Evolutionary conservation across 371 early-diverging fungal genomes (phyloP).

Genomic region (Gilbertella persicaria): DNA sequence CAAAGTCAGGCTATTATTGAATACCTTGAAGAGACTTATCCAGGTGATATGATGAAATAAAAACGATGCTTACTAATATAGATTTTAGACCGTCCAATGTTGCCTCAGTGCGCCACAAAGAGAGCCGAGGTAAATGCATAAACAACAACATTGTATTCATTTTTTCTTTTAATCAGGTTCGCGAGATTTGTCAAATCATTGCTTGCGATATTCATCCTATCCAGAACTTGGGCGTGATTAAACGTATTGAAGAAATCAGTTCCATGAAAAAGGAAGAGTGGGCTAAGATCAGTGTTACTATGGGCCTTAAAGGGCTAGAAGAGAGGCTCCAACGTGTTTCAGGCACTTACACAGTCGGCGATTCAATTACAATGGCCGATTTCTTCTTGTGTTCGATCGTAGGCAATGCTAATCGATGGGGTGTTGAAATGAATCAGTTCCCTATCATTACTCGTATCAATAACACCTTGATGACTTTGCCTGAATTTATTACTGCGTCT

Average conservation of each 20-base stretch:
- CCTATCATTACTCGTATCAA: slow-evolving; percentile 70
- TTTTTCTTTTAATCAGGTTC: slow-evolving; percentile 45
- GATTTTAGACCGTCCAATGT: slow-evolving; percentile 52
- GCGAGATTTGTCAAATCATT: slow-evolving; percentile 72
- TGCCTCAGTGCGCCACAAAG: slow-evolving; percentile 69
- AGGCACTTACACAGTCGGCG: slow-evolving; percentile 81
- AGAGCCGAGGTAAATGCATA: slow-evolving; percentile 58
- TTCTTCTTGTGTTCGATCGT: slow-evolving; percentile 79
- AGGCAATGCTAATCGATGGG: slow-evolving; percentile 73
- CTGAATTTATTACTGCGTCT: slow-evolving; percentile 71
- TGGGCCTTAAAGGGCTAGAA: slow-evolving; percentile 78
- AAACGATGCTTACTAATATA: neutral
- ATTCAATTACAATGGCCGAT: slow-evolving; percentile 86
- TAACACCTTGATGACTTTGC: slow-evolving; percentile 50
- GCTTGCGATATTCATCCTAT: slow-evolving; percentile 89
- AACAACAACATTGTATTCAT: neutral
- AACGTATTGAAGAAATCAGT: slow-evolving; percentile 57
- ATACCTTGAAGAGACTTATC: slow-evolving; percentile 82
- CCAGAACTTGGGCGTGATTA: slow-evolving; percentile 79
- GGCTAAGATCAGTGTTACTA: slow-evolving; percentile 59
- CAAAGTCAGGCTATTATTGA: slow-evolving; percentile 87
- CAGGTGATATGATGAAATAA: slow-evolving; percentile 36
- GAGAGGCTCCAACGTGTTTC: slow-evolving; percentile 55
- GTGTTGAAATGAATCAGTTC: slow-evolving; percentile 73
- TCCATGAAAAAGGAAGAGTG: slow-evolving; percentile 58